A percentile compares a stretch with the other conserved stretches of the same genome.
Evolutionary conservation across 495 filamentous ascomycete genomes (phyloP).

Genomic region (Hypoxylon lienhwacheense): DNA sequence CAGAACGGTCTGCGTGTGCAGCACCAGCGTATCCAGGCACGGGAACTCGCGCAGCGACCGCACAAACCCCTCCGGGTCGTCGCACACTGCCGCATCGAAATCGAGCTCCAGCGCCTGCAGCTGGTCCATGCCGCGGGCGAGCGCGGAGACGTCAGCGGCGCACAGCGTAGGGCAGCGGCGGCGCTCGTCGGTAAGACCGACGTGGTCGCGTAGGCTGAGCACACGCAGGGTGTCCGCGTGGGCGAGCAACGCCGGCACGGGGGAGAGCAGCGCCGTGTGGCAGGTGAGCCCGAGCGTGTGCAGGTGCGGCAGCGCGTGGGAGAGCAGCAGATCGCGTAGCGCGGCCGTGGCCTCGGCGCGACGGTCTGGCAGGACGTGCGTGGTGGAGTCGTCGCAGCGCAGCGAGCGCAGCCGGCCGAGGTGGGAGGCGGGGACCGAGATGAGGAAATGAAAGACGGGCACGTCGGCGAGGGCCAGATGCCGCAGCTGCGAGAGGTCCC

Average conservation of each 20-base stretch:
- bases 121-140: constrained; percentile 18
- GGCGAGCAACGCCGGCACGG: constrained; percentile 22
- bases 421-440: constrained; percentile 24
- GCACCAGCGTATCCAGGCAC: constrained; percentile 21
- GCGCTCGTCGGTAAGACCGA: constrained; percentile 33
- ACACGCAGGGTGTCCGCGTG: constrained; percentile 27
- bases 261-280: constrained; percentile 28
- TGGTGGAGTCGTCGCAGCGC: constrained; percentile 35
- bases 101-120: constrained; percentile 35
- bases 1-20: constrained; percentile 39
- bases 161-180: constrained; percentile 32
- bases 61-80: constrained; percentile 20
- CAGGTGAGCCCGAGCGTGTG: constrained; percentile 27
- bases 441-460: constrained; percentile 36
- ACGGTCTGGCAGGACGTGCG: constrained; percentile 18
- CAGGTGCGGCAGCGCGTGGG: constrained; percentile 29
- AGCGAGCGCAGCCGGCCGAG: constrained; percentile 29
- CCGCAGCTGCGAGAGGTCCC: constrained; percentile 39
- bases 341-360: constrained; percentile 22
- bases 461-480: constrained; percentile 36
- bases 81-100: constrained; percentile 24
- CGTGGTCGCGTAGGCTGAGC: constrained; percentile 36
- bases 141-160: constrained; percentile 12
- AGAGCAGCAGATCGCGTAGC: constrained; percentile 32
- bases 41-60: constrained; percentile 22